phyloP scores from a whole-genome alignment of 2,329 filamentous ascomycete genomes.

The Trichoderma gracile region DNA sequence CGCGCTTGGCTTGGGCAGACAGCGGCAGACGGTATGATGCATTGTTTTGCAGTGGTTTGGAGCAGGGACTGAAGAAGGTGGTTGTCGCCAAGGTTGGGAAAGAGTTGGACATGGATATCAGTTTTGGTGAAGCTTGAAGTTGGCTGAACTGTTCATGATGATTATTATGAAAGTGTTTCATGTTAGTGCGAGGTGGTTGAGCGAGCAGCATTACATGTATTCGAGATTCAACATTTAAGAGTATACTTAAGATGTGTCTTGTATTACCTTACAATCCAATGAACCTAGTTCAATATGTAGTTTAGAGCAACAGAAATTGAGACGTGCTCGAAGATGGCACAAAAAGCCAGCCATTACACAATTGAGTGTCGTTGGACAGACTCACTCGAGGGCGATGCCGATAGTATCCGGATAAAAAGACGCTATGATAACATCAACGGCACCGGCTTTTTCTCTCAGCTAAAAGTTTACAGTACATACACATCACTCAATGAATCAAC shows the following conservation, averaged over 20 bases:
- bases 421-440: conserved; percentile 14
- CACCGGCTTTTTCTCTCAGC: not conserved
- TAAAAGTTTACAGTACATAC: too few relatives aligned
- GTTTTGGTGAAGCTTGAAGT: not conserved
- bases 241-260: too few relatives aligned
- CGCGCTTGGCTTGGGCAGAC: conserved; percentile 38
- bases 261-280: too few relatives aligned
- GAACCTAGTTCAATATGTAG: too few relatives aligned
- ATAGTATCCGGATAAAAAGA: conserved; percentile 20
- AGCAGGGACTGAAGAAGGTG: conserved; percentile 44
- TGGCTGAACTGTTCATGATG: not conserved
- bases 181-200: too few relatives aligned
- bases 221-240: too few relatives aligned
- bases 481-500: not conserved
- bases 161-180: not conserved
- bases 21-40: conserved; percentile 42
- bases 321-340: not conserved
- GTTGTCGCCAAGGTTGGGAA: conserved; percentile 40
- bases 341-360: not conserved
- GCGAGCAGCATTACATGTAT: too few relatives aligned
- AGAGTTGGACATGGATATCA: conserved; percentile 25
- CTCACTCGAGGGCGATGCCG: conserved; percentile 1
- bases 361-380: not conserved
- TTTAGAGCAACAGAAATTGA: too few relatives aligned
- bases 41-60: conserved; percentile 40